phyloP scores from a whole-genome alignment of 2,329 filamentous ascomycete genomes.

The Talaromyces sp. region DNA sequence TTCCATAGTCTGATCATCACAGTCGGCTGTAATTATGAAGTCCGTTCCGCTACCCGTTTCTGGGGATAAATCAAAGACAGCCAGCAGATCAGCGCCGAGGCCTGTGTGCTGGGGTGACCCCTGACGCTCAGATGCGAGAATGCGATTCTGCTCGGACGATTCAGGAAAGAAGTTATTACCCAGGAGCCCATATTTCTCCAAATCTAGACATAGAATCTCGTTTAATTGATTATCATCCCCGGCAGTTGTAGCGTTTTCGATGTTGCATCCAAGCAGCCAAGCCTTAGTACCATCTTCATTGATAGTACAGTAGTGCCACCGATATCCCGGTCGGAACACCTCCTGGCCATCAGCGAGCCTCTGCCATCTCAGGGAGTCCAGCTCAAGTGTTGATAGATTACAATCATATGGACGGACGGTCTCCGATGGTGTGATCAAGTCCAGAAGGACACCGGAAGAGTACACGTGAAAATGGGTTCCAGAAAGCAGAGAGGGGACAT shows the following conservation, averaged over 20 bases:
- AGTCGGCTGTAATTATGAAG: slow-evolving; percentile 83
- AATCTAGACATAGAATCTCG: slow-evolving; percentile 89
- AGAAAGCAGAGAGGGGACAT: slow-evolving; percentile 81
- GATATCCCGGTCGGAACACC: slow-evolving; percentile 85
- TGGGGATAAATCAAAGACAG: slow-evolving; percentile 80
- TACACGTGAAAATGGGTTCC: slow-evolving; percentile 96
- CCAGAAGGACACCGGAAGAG: slow-evolving; percentile 84
- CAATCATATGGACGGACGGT: slow-evolving; percentile 85
- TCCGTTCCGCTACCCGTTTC: slow-evolving; percentile 84
- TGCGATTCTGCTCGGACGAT: slow-evolving; percentile 45
- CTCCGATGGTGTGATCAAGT: slow-evolving; percentile 89
- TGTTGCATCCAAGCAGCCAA: slow-evolving; percentile 88
- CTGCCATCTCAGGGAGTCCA: slow-evolving; percentile 87
- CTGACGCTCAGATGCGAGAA: slow-evolving; percentile 54
- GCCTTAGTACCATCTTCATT: slow-evolving; percentile 94
- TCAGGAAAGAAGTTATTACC: slow-evolving; percentile 69
- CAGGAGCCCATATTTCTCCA: slow-evolving; percentile 85
- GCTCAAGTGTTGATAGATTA: slow-evolving; percentile 81
- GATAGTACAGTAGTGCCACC: slow-evolving; percentile 98
- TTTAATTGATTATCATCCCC: slow-evolving; percentile 88
- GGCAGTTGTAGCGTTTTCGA: slow-evolving; percentile 62
- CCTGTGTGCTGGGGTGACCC: slow-evolving; percentile 52
- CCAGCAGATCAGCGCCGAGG: slow-evolving; percentile 82
- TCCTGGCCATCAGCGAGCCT: slow-evolving; percentile 92
- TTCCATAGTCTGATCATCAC: slow-evolving; percentile 57